Base-by-base conservation (phyloP, 2,329 filamentous ascomycete species). In the Didymella pomorum region DNA sequence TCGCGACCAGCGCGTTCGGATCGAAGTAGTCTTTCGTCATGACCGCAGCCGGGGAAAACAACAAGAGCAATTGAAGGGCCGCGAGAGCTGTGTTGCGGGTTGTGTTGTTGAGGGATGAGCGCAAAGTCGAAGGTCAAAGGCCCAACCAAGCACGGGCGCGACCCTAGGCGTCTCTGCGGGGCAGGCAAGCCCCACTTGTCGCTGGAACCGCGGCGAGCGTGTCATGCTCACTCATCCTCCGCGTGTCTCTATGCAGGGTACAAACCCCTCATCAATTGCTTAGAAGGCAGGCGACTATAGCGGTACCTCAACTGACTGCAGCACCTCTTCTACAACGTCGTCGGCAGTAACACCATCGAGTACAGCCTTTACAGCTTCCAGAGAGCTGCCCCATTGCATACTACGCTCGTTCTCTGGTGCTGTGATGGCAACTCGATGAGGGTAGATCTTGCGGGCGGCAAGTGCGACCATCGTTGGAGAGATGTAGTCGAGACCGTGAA, bases 351-450 rank as follows among this genome's bases (percentile, higher is more conserved):
- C 76, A 29, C 81, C 81, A 3, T 89, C 86, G 2, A 97, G 78
- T 47, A 93, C 66, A 16, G 84, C 82, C 63, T 85, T 82, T 1
- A 97, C 86, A 4, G 90, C 90, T 28, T 84, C 82, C 0, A 89
- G 66, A 52, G 90, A 87, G 75, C 94, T 97, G 0, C 95, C 95
- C 87, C 96, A 99, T 75, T 97, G 92, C 81, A 97, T 84, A 74
- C 93, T 97, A 46, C 93, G 84, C 79, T 98, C 95, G 56, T 87
- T 86, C 61, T 87, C 84, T 1, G 91, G 84, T 1, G 79, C 78
- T 0, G 89, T 86, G 54, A 97, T 84, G 14, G 85, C 78, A 29
- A 99, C 87, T 9, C 93, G 88, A 78, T 99, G 95, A 18, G 90
- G 83, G 72, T 96, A 99, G 23, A 96, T 85, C 79, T 98, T 98